These are phyloP conservation scores for Myochromella boudieri DNA, from an alignment of 768 basidiomycete genomes.

Conservation along the genomic window DNA sequence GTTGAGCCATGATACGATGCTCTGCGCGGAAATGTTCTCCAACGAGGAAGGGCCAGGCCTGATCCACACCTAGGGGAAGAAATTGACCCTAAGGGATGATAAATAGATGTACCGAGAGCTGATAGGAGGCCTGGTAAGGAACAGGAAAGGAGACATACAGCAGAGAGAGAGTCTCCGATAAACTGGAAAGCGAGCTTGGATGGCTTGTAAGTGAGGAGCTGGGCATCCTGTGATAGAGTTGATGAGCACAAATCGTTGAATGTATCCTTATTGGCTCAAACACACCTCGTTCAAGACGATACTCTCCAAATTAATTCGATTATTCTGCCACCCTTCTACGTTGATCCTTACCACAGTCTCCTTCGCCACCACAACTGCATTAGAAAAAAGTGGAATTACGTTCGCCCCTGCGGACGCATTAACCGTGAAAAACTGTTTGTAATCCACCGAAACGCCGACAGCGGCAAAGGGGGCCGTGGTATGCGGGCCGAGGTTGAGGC, in stretches of 20 bases:
- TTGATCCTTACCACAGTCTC: slow-evolving; percentile 44
- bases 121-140: too few species aligned
- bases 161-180: slow-evolving; percentile 58
- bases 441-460: slow-evolving; percentile 49
- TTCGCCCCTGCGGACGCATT: slow-evolving; percentile 50
- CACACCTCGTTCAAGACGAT: slow-evolving; percentile 44
- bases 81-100: slow-evolving; percentile 56
- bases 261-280: too few species aligned
- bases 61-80: slow-evolving; percentile 50
- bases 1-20: slow-evolving; percentile 51
- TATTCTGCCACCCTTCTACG: slow-evolving; percentile 60
- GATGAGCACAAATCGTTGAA: neutral
- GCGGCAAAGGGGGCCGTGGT: slow-evolving; percentile 47
- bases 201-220: slow-evolving; percentile 42
- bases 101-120: too few species aligned
- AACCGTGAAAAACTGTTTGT: slow-evolving; percentile 42
- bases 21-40: slow-evolving; percentile 49
- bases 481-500: slow-evolving; percentile 46
- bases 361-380: neutral
- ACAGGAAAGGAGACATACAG: slow-evolving; percentile 42
- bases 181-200: slow-evolving; percentile 50
- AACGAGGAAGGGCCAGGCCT: slow-evolving; percentile 56
- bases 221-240: slow-evolving; percentile 39
- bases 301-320: slow-evolving; percentile 51
- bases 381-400: slow-evolving; percentile 33